Base-by-base conservation (phyloP, 805 yeast genomes). In the Kregervanrija pseudodelftensis region DNA sequence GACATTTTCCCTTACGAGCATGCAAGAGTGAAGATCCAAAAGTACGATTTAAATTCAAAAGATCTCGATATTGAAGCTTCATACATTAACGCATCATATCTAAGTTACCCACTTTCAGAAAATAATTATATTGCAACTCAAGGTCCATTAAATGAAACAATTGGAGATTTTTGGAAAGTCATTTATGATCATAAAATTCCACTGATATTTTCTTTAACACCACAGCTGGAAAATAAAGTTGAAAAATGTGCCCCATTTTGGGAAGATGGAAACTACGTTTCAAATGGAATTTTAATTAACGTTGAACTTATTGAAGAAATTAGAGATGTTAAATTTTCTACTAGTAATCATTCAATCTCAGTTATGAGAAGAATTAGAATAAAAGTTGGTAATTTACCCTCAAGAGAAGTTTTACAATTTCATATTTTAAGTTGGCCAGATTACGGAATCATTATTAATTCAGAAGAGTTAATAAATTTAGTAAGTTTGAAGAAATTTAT, bases 1-100 rank as follows among this genome's bases (percentile, higher is more conserved):
- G 95, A 90, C 60, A 85, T 90, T 37, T 82, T 85, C 56, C 89
- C 95, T 4, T 90, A 77, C 63, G 95, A 86, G 58, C 91, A 85
- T 56, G 76, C 95, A 4, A 70, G 96, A 46, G 96, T 91, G 11
- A 76, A 76, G 47, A 66, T 86, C 39, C 61, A 63, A 38, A 57
- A 58, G 14, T 50, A 54, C 39, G 47, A 47, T 36, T 31, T 34
- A 5, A 40, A 46, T 5, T 50, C 48, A 22, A 44, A 47, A 37
- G 66, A 58, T 43, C 41, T 54, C 28, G 61, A 57, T 39, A 44
- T 67, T 44, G 86, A 82, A 59, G 44, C 56, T 1, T 55, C 60
- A 3, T 90, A 90, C 61, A 87, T 90, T 55, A 90, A 90, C 64
- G 99, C 98, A 0, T 86, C 90, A 17, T 84, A 86, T 64, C 63